phyloP scores from a whole-genome alignment of 2,329 filamentous ascomycete genomes.

The Aspergillus amoenus region DNA sequence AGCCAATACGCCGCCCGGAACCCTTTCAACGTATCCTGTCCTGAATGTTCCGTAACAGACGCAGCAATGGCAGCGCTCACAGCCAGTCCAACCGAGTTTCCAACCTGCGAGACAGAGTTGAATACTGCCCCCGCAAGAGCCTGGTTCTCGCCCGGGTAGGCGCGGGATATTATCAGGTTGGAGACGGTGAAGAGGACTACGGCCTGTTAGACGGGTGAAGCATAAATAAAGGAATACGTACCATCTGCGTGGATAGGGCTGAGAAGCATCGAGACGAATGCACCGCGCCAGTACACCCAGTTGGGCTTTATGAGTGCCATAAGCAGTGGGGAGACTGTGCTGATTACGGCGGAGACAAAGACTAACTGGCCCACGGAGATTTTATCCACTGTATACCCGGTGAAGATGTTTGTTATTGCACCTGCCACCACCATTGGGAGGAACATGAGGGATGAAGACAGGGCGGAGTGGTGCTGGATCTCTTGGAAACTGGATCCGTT shows the following conservation, averaged over 20 bases:
- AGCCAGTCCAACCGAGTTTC: slow-evolving; percentile 53
- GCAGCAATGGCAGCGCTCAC: slow-evolving; percentile 47
- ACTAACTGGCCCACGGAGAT: slow-evolving; percentile 47
- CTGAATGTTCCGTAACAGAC: slow-evolving; percentile 41
- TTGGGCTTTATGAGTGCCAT: slow-evolving; percentile 47
- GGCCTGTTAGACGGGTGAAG: too few relatives aligned
- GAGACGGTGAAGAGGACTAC: slow-evolving; percentile 55
- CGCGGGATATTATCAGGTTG: slow-evolving; percentile 53
- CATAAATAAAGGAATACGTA: background rate
- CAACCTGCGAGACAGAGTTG: slow-evolving; percentile 57
- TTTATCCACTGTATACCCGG: slow-evolving; percentile 48
- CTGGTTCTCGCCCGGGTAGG: slow-evolving; percentile 56
- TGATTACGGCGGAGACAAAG: slow-evolving; percentile 36
- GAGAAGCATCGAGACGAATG: slow-evolving; percentile 46
- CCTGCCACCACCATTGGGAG: slow-evolving; percentile 44
- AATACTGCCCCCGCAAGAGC: slow-evolving; percentile 61
- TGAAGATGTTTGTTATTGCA: slow-evolving; percentile 43
- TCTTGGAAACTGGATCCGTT: slow-evolving; percentile 46
- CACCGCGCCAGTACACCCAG: slow-evolving; percentile 50
- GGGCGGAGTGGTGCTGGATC: slow-evolving; percentile 46
- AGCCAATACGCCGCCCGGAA: slow-evolving; percentile 10
- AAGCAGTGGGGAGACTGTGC: slow-evolving; percentile 41
- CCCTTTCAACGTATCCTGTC: background rate
- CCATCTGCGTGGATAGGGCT: slow-evolving; percentile 46
- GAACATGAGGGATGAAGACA: slow-evolving; percentile 48